These are phyloP conservation scores for Hymenoscyphus salicellus DNA, from an alignment of 2,329 filamentous ascomycete species.

Conservation along the genomic window DNA sequence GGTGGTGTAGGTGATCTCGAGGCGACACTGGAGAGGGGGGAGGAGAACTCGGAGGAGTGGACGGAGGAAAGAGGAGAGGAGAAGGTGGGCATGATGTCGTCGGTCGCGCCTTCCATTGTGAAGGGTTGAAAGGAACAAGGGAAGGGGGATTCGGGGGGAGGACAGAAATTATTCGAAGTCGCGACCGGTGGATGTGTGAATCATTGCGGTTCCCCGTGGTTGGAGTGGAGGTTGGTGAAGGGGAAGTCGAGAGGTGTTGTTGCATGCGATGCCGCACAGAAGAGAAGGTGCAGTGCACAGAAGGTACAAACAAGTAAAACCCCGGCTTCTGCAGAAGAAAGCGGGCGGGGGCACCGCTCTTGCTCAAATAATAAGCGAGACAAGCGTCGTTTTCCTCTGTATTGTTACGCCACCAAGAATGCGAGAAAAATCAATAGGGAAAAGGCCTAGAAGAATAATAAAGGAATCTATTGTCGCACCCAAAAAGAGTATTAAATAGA, in stretches of 20 bases:
- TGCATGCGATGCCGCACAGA: neutral
- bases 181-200: neutral
- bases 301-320: neutral
- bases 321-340: neutral
- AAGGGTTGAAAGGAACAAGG: neutral
- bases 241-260: neutral
- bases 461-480: neutral
- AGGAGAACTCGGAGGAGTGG: conserved; percentile 22
- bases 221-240: neutral
- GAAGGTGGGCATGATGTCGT: conserved; percentile 1
- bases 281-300: neutral
- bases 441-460: neutral
- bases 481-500: neutral
- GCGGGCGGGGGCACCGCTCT: neutral
- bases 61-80: conserved; percentile 12
- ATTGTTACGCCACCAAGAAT: neutral
- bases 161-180: neutral
- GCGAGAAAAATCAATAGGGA: neutral
- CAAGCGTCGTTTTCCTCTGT: neutral
- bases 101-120: conserved; percentile 4
- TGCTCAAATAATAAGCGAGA: neutral
- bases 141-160: neutral
- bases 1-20: conserved; percentile 38
- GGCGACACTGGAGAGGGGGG: conserved; percentile 35
- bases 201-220: neutral